Evolutionary conservation across 805 yeast species (phyloP).

Genomic region (Metschnikowia borealis): DNA sequence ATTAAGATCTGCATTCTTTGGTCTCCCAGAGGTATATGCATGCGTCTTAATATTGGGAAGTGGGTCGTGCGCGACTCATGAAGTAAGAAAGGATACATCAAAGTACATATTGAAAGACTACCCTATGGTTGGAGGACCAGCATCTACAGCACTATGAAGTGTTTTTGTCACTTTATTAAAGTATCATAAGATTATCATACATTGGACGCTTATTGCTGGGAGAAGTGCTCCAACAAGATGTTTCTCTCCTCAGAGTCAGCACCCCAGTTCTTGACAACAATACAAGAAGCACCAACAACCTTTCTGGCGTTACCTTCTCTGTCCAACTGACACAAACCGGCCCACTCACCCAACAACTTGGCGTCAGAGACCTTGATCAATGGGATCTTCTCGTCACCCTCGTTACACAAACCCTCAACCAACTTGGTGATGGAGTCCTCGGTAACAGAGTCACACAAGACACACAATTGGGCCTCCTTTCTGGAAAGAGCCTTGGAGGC

Average conservation of each 20-base stretch:
- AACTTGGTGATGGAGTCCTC: constrained; percentile 95
- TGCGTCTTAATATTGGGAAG: too few relatives aligned
- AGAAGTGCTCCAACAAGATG: constrained; percentile 93
- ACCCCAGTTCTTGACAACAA: constrained; percentile 99
- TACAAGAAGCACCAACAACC: constrained; percentile 99
- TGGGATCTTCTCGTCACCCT: constrained; percentile 94
- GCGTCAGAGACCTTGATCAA: constrained; percentile 99
- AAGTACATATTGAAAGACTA: too few relatives aligned
- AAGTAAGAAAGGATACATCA: too few relatives aligned
- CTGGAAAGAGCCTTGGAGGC: constrained; percentile 97
- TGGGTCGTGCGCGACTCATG: too few relatives aligned
- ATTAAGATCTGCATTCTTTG: too few relatives aligned
- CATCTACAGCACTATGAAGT: not conserved
- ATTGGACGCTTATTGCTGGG: constrained; percentile 59
- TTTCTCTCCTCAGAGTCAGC: constrained; percentile 96
- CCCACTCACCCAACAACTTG: constrained; percentile 99
- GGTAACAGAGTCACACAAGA: constrained; percentile 96
- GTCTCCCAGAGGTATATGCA: too few relatives aligned
- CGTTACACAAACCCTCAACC: constrained; percentile 99
- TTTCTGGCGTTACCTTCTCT: constrained; percentile 99
- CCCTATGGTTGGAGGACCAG: not conserved
- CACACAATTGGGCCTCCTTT: constrained; percentile 97
- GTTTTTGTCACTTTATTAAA: not conserved
- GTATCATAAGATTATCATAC: not conserved
- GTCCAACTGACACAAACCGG: constrained; percentile 99